Conservation (phyloP, 2,329 filamentous ascomycete genomes). For the Beauveria sp. region DNA sequence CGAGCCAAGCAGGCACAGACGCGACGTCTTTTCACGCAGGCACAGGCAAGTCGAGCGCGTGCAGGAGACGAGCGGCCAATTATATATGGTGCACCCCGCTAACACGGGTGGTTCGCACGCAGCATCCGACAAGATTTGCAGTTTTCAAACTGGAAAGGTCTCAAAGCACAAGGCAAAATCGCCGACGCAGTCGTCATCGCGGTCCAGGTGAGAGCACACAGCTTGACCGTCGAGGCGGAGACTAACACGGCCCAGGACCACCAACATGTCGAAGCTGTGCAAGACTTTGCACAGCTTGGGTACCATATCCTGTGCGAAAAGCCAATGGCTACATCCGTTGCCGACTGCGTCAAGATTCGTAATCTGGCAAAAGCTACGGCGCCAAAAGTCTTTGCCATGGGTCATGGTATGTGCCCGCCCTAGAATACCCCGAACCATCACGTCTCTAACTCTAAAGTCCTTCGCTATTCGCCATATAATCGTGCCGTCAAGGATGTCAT, state of each 20-base stretch:
- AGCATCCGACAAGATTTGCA: constrained; percentile 12
- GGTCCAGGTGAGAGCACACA: constrained; percentile 1
- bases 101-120: background rate
- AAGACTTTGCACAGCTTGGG: constrained; percentile 24
- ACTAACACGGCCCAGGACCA: constrained; percentile 12
- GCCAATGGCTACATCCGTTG: constrained; percentile 14
- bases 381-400: constrained; percentile 13
- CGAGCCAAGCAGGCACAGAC: constrained; percentile 11
- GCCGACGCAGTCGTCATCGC: constrained; percentile 14
- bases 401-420: constrained; percentile 8
- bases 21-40: constrained; percentile 10
- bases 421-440: background rate
- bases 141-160: constrained; percentile 11
- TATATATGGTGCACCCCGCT: background rate
- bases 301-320: constrained; percentile 16
- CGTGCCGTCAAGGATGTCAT: constrained; percentile 14
- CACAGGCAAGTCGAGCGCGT: constrained; percentile 8
- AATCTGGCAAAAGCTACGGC: background rate
- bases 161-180: constrained; percentile 12
- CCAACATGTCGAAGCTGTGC: constrained; percentile 22
- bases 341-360: constrained; percentile 13
- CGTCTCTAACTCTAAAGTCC: background rate
- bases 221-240: background rate
- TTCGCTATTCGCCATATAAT: constrained; percentile 15
- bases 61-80: no score